Conservation (phyloP, 2,329 filamentous ascomycete genomes). For the Phoma sp. region DNA sequence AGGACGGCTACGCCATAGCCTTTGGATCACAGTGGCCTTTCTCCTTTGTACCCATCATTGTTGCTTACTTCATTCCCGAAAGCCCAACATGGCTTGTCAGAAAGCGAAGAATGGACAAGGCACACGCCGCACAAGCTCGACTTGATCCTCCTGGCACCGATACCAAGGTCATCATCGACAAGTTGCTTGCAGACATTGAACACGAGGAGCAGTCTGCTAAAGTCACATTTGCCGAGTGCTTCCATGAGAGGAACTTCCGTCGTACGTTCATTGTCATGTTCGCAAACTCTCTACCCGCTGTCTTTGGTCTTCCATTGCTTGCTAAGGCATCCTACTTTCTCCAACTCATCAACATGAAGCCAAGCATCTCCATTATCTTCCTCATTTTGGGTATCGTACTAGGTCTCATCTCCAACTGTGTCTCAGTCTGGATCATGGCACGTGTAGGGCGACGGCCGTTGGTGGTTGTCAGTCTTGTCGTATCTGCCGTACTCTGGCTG, state of each 20-base stretch:
- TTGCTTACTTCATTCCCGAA: constrained; percentile 57
- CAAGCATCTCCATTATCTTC: constrained; percentile 48
- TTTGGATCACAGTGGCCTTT: constrained; percentile 56
- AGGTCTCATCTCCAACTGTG: constrained; percentile 54
- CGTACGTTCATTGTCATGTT: constrained; percentile 49
- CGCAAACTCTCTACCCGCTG: constrained; percentile 37
- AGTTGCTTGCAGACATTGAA: constrained; percentile 30
- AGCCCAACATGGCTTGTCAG: constrained; percentile 58
- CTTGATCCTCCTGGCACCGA: constrained; percentile 52
- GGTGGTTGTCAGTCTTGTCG: constrained; percentile 44
- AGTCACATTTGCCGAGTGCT: constrained; percentile 43
- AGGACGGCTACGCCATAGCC: constrained; percentile 49
- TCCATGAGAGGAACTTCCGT: constrained; percentile 42
- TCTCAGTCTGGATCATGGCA: constrained; percentile 54
- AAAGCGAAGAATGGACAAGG: constrained; percentile 48
- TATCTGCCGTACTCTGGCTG: constrained; percentile 50
- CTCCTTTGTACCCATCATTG: constrained; percentile 50
- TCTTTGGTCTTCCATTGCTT: constrained; percentile 46
- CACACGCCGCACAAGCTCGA: constrained; percentile 56
- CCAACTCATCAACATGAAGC: constrained; percentile 41
- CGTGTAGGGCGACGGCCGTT: constrained; percentile 51
- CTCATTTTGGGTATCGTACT: constrained; percentile 55
- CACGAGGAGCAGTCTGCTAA: constrained; percentile 31
- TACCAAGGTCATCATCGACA: constrained; percentile 40
- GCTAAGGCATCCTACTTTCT: constrained; percentile 46